Base-by-base conservation (phyloP, 495 filamentous ascomycete species). In the Terfezia claveryi region DNA sequence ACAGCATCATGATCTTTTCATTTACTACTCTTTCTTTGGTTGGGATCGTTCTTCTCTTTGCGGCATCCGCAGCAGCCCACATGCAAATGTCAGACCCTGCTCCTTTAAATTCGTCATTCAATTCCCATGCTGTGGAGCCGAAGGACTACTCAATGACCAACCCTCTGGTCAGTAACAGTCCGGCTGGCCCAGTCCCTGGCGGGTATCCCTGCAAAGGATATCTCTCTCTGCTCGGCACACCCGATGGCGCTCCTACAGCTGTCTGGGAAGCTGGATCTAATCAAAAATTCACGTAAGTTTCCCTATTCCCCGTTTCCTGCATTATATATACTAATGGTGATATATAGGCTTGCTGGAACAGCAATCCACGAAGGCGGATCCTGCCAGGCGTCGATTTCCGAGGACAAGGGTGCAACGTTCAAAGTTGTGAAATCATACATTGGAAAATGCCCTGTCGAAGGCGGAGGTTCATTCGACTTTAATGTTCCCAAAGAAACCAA, bases 391-490 rank as follows among this genome's bases (percentile, higher is more conserved):
- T 70, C 72, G 0, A 66, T 85, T 38, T 77, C 73, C 49, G 81
- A 79, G 69, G 80, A 83, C 67, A 68, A 73, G 38, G 79, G 77
- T 8, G 64, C 61, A 36, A 72, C 73, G 10, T 84, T 80, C 67
- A 75, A 71, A 41, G 81, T 81, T 50, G 76, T 85, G 67, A 74
- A 80, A 67, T 75, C 72, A 50, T 80, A 78, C 61, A 71, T 79
- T 37, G 81, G 81, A 16, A 68, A 68, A 50, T 85, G 80, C 67
- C 79, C 78, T 1, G 60, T 69, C 0, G 32, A 56, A 23, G 61
- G 66, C 0, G 58, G 63, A 9, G 59, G 68, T 9, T 71, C 56
- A 17, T 85, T 77, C 66, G 58, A 73, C 56, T 85, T 85, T 64
- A 75, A 68, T 36, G 71, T 89, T 50, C 83, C 83, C 8, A 59